phyloP scores from a whole-genome alignment of 768 basidiomycete species.

The Suillus bovinus region DNA sequence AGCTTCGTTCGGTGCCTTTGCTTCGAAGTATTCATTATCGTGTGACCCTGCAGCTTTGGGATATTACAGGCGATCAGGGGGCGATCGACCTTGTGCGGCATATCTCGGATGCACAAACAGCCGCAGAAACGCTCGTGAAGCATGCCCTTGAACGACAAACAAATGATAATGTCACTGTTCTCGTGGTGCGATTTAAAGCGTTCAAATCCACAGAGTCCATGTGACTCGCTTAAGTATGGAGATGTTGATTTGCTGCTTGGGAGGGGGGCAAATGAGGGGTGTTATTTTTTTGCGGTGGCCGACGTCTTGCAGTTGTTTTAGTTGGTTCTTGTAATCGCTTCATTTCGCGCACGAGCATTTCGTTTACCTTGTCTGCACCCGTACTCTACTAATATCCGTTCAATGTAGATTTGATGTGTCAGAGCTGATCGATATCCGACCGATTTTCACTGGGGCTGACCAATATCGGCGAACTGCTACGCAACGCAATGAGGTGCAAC shows the following conservation, averaged over 20 bases:
- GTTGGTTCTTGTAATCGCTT: conserved; percentile 2
- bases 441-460: no score
- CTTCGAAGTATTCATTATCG: not conserved
- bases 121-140: conserved; percentile 74
- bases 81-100: conserved; percentile 84
- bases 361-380: conserved; percentile 1
- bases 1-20: conserved; percentile 3
- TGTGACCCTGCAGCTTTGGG: conserved; percentile 75
- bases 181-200: conserved; percentile 81
- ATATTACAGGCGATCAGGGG: conserved; percentile 87
- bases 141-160: conserved; percentile 89
- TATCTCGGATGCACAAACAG: conserved; percentile 76
- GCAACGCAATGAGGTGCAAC: not conserved
- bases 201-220: conserved; percentile 1
- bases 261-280: not conserved
- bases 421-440: not conserved
- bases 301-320: not conserved
- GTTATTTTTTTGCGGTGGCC: not conserved
- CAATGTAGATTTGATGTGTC: conserved; percentile 4
- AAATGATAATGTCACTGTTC: conserved; percentile 91
- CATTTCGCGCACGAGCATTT: not conserved
- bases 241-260: conserved; percentile 6
- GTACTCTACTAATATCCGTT: conserved; percentile 2
- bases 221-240: conserved; percentile 15
- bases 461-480: not conserved